Percentiles rank a stretch among this genome's conserved stretches.
These are phyloP conservation scores for Prunus mongolica DNA, from an alignment of 306 rosid genomes.

Conservation along the genomic window DNA sequence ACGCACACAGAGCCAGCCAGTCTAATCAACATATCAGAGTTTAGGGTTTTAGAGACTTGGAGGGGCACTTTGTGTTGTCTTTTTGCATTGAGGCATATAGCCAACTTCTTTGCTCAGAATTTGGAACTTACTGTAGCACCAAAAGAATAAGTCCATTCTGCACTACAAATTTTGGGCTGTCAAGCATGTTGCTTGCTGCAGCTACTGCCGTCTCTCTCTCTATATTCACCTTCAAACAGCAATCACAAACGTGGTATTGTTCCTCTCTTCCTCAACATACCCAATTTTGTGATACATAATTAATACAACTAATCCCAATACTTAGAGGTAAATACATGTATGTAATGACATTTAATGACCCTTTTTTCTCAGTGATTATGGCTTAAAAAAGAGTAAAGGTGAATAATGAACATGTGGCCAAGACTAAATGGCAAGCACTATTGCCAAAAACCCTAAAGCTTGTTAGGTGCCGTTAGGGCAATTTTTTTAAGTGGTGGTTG, in stretches of 20 bases:
- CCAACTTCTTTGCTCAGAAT: background rate
- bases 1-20: too few relatives aligned
- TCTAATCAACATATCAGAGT: background rate
- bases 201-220: background rate
- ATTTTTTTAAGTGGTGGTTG: conserved; percentile 7
- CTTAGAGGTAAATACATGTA: background rate
- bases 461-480: background rate
- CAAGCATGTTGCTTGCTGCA: background rate
- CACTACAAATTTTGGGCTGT: conserved; percentile 4
- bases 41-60: background rate
- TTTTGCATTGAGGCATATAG: conserved; percentile 1
- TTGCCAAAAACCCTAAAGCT: background rate
- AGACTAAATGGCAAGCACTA: conserved; percentile 20
- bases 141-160: background rate
- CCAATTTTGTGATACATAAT: background rate
- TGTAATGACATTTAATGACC: background rate
- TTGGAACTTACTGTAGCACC: conserved; percentile 7
- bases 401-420: background rate
- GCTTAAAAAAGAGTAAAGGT: background rate
- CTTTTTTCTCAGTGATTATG: background rate
- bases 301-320: background rate
- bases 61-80: conserved; percentile 1
- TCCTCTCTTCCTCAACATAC: background rate
- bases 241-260: background rate
- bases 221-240: background rate